Base-by-base conservation (phyloP, 108 stramenopile genomes). In the Parietichytrium sp. region DNA sequence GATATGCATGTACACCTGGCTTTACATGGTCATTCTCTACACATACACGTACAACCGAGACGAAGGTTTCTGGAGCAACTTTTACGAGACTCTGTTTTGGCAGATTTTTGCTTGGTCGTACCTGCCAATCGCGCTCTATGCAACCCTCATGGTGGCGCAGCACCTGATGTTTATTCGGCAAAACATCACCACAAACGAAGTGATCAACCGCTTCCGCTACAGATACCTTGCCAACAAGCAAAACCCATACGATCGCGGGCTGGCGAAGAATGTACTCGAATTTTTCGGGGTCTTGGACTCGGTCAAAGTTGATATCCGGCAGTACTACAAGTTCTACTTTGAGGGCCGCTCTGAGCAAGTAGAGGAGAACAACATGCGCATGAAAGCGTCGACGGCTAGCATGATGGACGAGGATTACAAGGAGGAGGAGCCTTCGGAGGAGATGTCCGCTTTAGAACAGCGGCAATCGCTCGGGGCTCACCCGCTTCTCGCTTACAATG, bases 181-280 rank as follows among this genome's bases (percentile, higher is more conserved):
- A 33, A 97, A 97, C 80, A 81, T 96, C n/a, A 93, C 96, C 49
- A 98, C 96, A 20, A 98, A 97, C 83, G 98, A 98, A 84, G 94
- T 95, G 81, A 80, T 90, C 48, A 95, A 94, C 81, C 13, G 89
- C 13, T 79, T 78, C 36, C 87, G 90, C 54, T 96, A 96, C 86
- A 88, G 89, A 55, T 95, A 97, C 81, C 88, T 98, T 12, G 42
- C 77, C 45, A 78, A 78, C 16, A 78, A 78, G 79, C 78, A 26
- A 18, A 98, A 96, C 87, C 96, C 96, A 7, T 98, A 93, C 87
- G 85, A 93, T 87, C 86, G 85, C 49, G 96, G 96, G 10, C 78
- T 80, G 26, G 53, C 88, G 31, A 79, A 47, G 50, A 93, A 93
- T 61, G 53, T 91, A 20, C n/a, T 82, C 30, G 83, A 83, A n/a